phyloP scores from a whole-genome alignment of 1,139 yeast species.

The Zygosaccharomyces pseudobailii region DNA sequence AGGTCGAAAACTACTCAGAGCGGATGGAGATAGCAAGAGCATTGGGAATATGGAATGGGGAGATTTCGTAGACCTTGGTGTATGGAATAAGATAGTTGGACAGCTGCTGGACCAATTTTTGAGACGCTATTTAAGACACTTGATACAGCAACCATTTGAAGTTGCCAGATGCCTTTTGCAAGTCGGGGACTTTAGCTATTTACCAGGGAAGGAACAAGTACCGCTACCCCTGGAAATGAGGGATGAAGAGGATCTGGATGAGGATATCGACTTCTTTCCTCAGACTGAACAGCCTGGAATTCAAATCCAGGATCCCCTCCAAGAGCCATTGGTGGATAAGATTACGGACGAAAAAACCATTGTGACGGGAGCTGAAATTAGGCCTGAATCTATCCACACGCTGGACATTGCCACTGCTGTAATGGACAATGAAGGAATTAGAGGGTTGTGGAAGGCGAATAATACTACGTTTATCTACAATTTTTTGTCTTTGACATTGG shows the following conservation, averaged over 20 bases:
- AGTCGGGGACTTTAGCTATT: conserved; percentile 54
- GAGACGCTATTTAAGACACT: conserved; percentile 60
- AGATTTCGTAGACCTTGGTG: conserved; percentile 59
- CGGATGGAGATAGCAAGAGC: conserved; percentile 9
- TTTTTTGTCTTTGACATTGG: conserved; percentile 71
- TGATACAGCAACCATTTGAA: conserved; percentile 85
- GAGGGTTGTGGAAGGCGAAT: conserved; percentile 81
- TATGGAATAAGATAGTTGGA: conserved; percentile 50
- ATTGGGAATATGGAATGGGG: conserved; percentile 56
- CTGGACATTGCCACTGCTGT: conserved; percentile 68
- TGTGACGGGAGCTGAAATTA: conserved; percentile 36
- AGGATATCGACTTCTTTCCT: conserved; percentile 54
- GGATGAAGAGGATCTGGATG: conserved; percentile 35
- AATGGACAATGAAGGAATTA: conserved; percentile 71
- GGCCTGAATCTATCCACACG: conserved; percentile 62
- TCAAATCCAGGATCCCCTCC: not conserved
- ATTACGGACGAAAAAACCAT: conserved; percentile 10
- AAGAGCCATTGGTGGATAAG: not conserved
- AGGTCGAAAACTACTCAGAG: conserved; percentile 9
- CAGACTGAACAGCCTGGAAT: conserved; percentile 10
- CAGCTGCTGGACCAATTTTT: conserved; percentile 57
- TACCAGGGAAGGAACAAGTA: not conserved
- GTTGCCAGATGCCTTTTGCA: conserved; percentile 75
- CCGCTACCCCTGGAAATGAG: conserved; percentile 10
- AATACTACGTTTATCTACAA: conserved; percentile 79